Evolutionary conservation across 1,139 yeast genomes (phyloP).

Genomic region (Taphrina pruni): DNA sequence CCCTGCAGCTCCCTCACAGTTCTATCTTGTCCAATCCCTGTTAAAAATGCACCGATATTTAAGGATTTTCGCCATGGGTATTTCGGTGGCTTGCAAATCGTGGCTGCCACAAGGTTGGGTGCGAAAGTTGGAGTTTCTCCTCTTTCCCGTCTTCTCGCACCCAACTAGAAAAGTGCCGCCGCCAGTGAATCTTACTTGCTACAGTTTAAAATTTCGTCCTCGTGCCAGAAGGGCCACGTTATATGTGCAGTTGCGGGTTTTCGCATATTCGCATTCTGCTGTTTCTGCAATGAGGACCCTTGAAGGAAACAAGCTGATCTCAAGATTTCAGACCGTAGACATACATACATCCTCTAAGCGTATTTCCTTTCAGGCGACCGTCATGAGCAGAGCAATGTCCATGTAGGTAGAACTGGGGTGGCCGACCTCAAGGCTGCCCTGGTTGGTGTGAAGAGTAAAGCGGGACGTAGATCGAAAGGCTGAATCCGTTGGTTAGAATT

Average conservation of each 20-base stretch:
- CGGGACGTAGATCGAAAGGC: background rate
- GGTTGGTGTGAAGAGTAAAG: background rate
- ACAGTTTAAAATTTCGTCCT: too few species aligned
- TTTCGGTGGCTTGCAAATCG: background rate
- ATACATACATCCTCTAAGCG: too few species aligned
- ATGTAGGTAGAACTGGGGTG: background rate
- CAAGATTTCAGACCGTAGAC: too few species aligned
- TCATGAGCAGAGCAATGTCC: too few species aligned
- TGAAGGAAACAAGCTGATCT: too few species aligned
- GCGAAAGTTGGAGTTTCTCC: background rate
- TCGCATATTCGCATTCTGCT: too few species aligned
- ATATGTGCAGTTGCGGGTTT: too few species aligned
- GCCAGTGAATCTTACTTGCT: too few species aligned
- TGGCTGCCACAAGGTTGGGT: background rate
- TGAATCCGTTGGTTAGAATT: conserved; percentile 5
- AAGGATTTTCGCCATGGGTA: conserved; percentile 3
- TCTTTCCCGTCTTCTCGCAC: background rate
- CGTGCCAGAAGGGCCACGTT: too few species aligned
- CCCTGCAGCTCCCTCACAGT: background rate
- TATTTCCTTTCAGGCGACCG: too few species aligned
- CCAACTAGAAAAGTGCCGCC: too few species aligned
- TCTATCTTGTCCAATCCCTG: background rate
- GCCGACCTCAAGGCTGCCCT: background rate
- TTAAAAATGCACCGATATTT: background rate
- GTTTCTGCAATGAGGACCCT: too few species aligned